phyloP scores from a whole-genome alignment of 2,329 filamentous ascomycete genomes.

The Penicillium fuscoglaucum region DNA sequence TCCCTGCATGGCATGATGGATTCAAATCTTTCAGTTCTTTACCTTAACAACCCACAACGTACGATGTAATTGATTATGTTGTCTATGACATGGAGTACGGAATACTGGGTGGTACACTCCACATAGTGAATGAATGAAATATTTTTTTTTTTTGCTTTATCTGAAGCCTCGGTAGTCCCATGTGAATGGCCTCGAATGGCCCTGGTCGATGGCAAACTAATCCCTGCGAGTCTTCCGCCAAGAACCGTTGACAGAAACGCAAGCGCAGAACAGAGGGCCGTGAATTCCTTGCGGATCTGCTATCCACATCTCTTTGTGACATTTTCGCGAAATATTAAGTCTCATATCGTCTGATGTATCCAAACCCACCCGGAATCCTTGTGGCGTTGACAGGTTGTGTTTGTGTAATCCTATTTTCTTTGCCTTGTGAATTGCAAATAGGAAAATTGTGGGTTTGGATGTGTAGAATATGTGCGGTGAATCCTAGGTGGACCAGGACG shows the following conservation, averaged over 20 bases:
- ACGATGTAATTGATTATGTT: background rate
- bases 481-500: conserved; percentile 5
- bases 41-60: background rate
- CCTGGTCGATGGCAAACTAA: background rate
- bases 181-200: conserved; percentile 8
- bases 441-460: conserved; percentile 5
- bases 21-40: background rate
- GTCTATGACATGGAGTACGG: background rate
- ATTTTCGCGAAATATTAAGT: background rate
- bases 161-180: conserved; percentile 13
- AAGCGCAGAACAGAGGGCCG: conserved; percentile 7
- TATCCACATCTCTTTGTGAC: conserved; percentile 15
- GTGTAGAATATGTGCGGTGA: conserved; percentile 3
- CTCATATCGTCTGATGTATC: conserved; percentile 17
- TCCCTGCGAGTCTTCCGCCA: conserved; percentile 6
- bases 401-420: conserved; percentile 4
- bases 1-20: background rate
- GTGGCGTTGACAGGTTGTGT: conserved; percentile 9
- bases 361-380: conserved; percentile 12
- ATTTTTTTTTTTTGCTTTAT: background rate
- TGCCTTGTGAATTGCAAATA: background rate
- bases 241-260: conserved; percentile 8
- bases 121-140: background rate
- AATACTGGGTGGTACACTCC: background rate
- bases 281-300: conserved; percentile 12